Percentiles rank a stretch among this genome's conserved stretches.
These are phyloP conservation scores for Peronospora tabacina DNA, from an alignment of 352 stramenopile species.

Conservation along the genomic window DNA sequence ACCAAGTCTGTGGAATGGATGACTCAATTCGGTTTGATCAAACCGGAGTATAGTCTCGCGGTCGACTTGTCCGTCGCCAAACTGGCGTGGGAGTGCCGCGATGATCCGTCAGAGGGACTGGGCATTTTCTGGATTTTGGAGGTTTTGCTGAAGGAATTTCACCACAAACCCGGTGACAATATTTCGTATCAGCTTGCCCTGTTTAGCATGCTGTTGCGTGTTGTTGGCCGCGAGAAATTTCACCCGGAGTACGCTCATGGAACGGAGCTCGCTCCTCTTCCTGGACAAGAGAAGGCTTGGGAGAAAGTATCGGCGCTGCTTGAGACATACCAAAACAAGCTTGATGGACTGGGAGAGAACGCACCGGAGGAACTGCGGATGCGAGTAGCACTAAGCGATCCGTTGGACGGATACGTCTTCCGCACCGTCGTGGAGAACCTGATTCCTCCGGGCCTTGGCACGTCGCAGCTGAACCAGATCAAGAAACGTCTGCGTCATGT, in stretches of 20 bases:
- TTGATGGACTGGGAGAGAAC: slow-evolving; percentile 61
- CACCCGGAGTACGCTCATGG: slow-evolving; percentile 62
- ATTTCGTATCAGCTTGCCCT: slow-evolving; percentile 73
- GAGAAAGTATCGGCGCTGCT: slow-evolving; percentile 61
- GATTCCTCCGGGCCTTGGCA: slow-evolving; percentile 68
- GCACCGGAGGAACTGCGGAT: slow-evolving; percentile 59
- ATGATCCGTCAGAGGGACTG: slow-evolving; percentile 66
- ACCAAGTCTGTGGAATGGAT: slow-evolving; percentile 88
- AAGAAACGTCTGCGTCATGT: slow-evolving; percentile 85
- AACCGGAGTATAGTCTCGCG: slow-evolving; percentile 57
- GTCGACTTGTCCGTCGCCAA: slow-evolving; percentile 73
- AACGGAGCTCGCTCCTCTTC: slow-evolving; percentile 47
- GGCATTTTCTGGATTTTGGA: slow-evolving; percentile 79
- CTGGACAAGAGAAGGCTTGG: slow-evolving; percentile 69
- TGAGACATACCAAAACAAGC: slow-evolving; percentile 58
- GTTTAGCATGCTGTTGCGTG: slow-evolving; percentile 83
- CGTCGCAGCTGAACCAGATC: slow-evolving; percentile 81
- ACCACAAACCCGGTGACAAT: slow-evolving; percentile 78
- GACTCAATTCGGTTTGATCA: slow-evolving; percentile 79
- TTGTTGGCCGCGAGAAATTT: slow-evolving; percentile 73
- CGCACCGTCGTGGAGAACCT: slow-evolving; percentile 83
- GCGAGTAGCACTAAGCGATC: slow-evolving; percentile 55
- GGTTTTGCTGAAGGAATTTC: slow-evolving; percentile 73
- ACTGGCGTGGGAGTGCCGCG: slow-evolving; percentile 79
- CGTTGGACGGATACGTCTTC: slow-evolving; percentile 84